phyloP scores from a whole-genome alignment of 2,329 filamentous ascomycete genomes.

The Verticillium nonalfalfae region DNA sequence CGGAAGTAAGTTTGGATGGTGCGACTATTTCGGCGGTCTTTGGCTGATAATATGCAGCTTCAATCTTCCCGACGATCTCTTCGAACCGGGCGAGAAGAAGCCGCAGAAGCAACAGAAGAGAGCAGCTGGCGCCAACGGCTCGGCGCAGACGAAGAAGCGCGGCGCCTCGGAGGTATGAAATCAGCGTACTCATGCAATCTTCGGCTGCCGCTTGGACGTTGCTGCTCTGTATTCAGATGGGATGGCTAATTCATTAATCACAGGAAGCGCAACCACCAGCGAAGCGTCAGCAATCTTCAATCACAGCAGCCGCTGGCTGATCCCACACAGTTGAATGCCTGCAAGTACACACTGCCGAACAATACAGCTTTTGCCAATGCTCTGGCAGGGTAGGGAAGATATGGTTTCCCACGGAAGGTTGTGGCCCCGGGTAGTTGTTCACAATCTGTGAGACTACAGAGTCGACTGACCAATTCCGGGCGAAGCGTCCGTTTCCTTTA shows the following conservation, averaged over 20 bases:
- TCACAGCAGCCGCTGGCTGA: conserved; percentile 29
- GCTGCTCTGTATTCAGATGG: background rate
- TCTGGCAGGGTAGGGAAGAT: background rate
- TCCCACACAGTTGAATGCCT: background rate
- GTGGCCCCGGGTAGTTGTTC: background rate
- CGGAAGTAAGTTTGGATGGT: conserved; percentile 60
- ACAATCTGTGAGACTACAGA: background rate
- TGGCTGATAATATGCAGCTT: conserved; percentile 48
- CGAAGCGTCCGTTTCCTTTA: background rate
- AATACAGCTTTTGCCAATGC: background rate
- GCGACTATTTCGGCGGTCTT: background rate
- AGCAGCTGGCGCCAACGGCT: conserved; percentile 26
- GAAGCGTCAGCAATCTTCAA: conserved; percentile 34
- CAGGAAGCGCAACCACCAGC: conserved; percentile 31
- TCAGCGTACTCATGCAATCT: background rate
- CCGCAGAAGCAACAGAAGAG: conserved; percentile 45
- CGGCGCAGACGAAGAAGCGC: conserved; percentile 39
- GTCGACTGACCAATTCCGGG: background rate
- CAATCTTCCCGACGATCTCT: conserved; percentile 85
- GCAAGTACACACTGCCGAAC: background rate
- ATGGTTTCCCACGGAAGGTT: background rate
- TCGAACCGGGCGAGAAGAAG: conserved; percentile 69
- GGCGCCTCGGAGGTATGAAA: conserved; percentile 35
- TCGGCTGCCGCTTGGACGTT: background rate
- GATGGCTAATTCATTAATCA: background rate